Evolutionary conservation across 2,329 filamentous ascomycete species (phyloP).

Genomic region (Verticillium nonalfalfae): DNA sequence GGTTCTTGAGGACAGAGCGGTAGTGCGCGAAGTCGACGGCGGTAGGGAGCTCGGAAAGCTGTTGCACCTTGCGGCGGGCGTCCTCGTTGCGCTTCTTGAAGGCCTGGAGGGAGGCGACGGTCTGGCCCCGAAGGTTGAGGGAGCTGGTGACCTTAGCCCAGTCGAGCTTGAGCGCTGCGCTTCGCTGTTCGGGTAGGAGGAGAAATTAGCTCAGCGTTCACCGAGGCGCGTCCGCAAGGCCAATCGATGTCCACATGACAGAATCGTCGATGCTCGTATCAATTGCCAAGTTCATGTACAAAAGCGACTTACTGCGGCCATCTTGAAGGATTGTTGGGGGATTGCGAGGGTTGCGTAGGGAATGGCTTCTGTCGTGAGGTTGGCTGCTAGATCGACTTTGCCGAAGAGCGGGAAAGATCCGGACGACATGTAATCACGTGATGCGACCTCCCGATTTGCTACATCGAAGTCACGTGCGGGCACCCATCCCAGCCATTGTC

Average conservation of each 20-base stretch:
- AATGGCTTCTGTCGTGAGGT: slow-evolving; percentile 39
- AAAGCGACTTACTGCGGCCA: slow-evolving; percentile 58
- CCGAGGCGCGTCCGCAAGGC: not conserved
- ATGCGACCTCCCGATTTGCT: not conserved
- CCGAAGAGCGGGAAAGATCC: slow-evolving; percentile 30
- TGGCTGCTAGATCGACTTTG: slow-evolving; percentile 35
- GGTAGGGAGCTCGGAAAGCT: slow-evolving; percentile 77
- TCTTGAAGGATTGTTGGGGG: slow-evolving; percentile 47
- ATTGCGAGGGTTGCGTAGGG: slow-evolving; percentile 39
- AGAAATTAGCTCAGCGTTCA: slow-evolving; percentile 48
- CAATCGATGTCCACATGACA: slow-evolving; percentile 6
- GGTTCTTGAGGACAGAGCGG: slow-evolving; percentile 91
- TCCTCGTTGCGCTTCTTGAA: slow-evolving; percentile 99
- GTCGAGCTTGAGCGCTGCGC: slow-evolving; percentile 98
- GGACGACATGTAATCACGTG: slow-evolving; percentile 23
- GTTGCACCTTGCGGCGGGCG: slow-evolving; percentile 85
- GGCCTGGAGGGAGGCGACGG: slow-evolving; percentile 79
- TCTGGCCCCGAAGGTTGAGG: slow-evolving; percentile 94
- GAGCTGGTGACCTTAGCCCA: slow-evolving; percentile 93
- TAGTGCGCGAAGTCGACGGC: slow-evolving; percentile 91
- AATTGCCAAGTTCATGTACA: slow-evolving; percentile 13
- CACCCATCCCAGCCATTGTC: not conserved
- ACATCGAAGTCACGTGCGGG: not conserved
- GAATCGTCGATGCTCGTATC: slow-evolving; percentile 4
- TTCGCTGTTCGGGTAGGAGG: slow-evolving; percentile 59